Conservation (phyloP, 805 yeast genomes). For the Wickerhamiella allomyrinae region DNA sequence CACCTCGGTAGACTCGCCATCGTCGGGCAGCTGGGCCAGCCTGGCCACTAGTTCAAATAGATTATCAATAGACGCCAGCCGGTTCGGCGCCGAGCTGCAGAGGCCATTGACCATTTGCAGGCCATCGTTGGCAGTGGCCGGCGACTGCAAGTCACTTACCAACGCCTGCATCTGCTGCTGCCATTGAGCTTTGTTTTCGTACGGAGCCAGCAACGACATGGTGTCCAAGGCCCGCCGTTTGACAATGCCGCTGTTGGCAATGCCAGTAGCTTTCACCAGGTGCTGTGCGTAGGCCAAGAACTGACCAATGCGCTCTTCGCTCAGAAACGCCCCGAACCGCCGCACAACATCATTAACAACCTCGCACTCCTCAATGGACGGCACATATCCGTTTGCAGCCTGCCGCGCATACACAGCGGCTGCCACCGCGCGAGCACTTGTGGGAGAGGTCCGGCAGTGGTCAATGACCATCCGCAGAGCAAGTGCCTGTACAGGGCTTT, state of each 20-base stretch:
- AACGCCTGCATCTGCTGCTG: background rate
- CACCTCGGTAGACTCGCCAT: background rate
- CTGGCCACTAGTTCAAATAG: background rate
- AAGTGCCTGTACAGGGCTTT: background rate
- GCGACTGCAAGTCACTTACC: background rate
- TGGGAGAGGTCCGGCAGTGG: background rate
- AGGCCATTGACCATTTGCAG: background rate
- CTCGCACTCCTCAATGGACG: conserved; percentile 1
- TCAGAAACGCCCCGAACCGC: background rate
- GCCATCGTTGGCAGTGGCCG: background rate
- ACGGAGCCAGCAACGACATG: conserved; percentile 1
- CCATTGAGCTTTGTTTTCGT: background rate
- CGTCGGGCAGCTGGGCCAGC: background rate
- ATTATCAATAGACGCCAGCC: background rate
- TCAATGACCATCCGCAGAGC: background rate
- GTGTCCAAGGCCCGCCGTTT: background rate
- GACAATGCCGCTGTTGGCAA: background rate
- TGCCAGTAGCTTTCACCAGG: background rate
- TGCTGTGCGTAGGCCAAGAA: background rate
- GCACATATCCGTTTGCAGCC: background rate
- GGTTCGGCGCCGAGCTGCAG: background rate
- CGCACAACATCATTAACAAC: background rate
- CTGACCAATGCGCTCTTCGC: background rate
- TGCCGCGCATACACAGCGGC: background rate
- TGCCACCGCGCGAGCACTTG: background rate